These are phyloP conservation scores for Diaporthe ilicicola DNA, from an alignment of 2,329 filamentous ascomycete genomes.

Conservation along the genomic window DNA sequence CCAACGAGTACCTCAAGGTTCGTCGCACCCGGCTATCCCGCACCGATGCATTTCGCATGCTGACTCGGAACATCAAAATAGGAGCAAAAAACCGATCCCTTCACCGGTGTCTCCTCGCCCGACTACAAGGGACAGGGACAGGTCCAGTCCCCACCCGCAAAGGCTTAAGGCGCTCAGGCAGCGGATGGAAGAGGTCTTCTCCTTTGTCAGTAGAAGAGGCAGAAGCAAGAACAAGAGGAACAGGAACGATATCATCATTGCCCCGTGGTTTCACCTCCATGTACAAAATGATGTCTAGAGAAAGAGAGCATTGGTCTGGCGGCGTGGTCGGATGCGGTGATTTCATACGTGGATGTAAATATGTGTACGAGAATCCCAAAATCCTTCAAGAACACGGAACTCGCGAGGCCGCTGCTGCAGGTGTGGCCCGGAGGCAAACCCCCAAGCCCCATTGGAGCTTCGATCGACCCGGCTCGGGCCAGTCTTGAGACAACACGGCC, in stretches of 20 bases:
- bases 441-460: neutral
- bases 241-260: constrained; percentile 17
- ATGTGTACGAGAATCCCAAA: constrained; percentile 42
- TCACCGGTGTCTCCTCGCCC: constrained; percentile 83
- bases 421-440: too few species aligned
- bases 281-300: constrained; percentile 45
- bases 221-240: constrained; percentile 33
- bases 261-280: constrained; percentile 39
- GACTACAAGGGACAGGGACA: constrained; percentile 81
- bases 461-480: neutral
- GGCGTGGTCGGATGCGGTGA: constrained; percentile 38
- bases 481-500: neutral
- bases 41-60: constrained; percentile 31
- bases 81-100: constrained; percentile 85
- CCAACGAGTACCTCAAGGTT: constrained; percentile 94
- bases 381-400: constrained; percentile 30
- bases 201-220: constrained; percentile 50
- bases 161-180: constrained; percentile 47
- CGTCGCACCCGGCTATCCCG: constrained; percentile 43
- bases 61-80: constrained; percentile 47
- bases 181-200: constrained; percentile 36
- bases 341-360: constrained; percentile 42
- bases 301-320: constrained; percentile 30
- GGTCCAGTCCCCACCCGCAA: constrained; percentile 74
- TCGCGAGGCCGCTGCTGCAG: neutral